phyloP scores from a whole-genome alignment of 179 eudicot species.

The Beta lomatogona region DNA sequence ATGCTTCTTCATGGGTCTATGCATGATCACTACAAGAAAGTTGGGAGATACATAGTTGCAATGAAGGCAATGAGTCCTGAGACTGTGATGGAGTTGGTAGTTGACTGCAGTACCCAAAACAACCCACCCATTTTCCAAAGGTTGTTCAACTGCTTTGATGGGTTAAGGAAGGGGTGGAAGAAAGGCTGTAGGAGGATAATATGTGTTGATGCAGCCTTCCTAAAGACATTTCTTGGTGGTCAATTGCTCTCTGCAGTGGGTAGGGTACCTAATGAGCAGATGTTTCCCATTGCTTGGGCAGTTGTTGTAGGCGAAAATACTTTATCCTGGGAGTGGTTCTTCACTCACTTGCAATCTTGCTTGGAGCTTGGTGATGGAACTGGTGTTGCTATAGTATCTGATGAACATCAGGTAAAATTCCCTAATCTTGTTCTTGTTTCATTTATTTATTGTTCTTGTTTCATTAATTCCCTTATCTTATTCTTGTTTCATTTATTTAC shows the following conservation, averaged over 20 bases:
- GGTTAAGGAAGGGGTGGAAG: background rate
- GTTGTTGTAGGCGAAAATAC: background rate
- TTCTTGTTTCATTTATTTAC: too few relatives aligned
- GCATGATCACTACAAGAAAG: background rate
- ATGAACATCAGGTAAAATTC: conserved; percentile 7
- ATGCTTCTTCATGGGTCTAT: background rate
- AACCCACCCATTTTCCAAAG: conserved; percentile 6
- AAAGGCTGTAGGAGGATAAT: background rate
- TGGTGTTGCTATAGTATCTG: background rate
- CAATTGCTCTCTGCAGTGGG: background rate
- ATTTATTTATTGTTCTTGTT: background rate
- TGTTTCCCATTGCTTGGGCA: background rate
- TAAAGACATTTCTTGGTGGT: conserved; percentile 9
- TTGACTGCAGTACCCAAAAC: background rate
- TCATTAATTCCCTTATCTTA: too few relatives aligned
- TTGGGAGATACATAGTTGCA: background rate
- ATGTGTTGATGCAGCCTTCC: background rate
- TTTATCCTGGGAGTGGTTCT: background rate
- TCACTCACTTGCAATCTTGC: too few relatives aligned
- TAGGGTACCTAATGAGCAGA: conserved; percentile 7
- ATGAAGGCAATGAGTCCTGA: background rate
- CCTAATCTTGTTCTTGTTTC: background rate
- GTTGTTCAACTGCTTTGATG: conserved; percentile 1
- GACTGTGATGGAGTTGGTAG: background rate
- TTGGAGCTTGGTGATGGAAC: background rate